A percentile compares a stretch with the other conserved stretches of the same genome.
Conservation (phyloP, 129 eudicot genomes). For the Centrapalus pauciflorus region DNA sequence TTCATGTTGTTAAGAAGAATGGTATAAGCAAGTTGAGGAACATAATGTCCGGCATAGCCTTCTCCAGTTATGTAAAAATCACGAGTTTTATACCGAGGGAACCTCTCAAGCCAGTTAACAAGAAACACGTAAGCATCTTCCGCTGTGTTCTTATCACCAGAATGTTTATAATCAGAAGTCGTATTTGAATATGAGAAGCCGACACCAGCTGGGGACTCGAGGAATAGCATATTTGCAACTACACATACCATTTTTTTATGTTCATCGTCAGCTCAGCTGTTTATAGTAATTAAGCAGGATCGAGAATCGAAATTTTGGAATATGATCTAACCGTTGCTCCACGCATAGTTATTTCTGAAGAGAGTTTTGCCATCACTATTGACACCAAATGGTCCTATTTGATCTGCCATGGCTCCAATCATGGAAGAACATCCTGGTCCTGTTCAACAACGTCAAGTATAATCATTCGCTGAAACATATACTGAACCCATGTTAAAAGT, state of each 20-base stretch:
- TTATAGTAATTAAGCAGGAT: neutral
- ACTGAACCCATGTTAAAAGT: neutral
- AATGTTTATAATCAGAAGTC: constrained; percentile 16
- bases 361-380: constrained; percentile 38
- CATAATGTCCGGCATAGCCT: constrained; percentile 45
- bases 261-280: neutral
- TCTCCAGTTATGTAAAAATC: constrained; percentile 38
- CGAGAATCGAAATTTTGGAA: neutral
- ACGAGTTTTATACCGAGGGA: constrained; percentile 29
- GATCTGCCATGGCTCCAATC: constrained; percentile 44
- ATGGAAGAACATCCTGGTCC: constrained; percentile 38
- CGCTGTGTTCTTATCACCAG: constrained; percentile 36
- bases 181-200: constrained; percentile 36
- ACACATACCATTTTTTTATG: neutral
- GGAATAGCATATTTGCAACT: constrained; percentile 40
- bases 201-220: constrained; percentile 43
- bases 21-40: constrained; percentile 41
- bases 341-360: constrained; percentile 30
- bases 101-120: constrained; percentile 27
- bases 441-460: neutral
- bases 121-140: constrained; percentile 30
- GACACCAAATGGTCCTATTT: constrained; percentile 46
- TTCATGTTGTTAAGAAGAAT: constrained; percentile 29
- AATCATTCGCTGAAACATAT: neutral
- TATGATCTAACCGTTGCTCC: constrained; percentile 40